Evolutionary conservation across 441 rosid genomes (phyloP).

Genomic region (Pelargonium myrrhifolium): DNA sequence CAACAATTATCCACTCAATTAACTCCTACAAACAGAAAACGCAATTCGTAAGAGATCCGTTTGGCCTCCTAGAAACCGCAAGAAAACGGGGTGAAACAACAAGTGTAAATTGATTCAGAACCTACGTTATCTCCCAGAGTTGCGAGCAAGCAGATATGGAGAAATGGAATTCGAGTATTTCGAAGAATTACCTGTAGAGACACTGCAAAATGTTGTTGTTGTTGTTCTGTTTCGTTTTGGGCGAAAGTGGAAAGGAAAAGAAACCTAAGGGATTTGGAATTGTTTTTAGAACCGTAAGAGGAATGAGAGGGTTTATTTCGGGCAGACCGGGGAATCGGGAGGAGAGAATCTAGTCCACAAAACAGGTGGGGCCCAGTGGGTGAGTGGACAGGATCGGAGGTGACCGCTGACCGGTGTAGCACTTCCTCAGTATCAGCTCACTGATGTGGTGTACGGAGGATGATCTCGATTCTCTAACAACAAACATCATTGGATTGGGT

Average conservation of each 20-base stretch:
- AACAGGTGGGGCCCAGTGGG: neutral
- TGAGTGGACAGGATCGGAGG: constrained; percentile 13
- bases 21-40: neutral
- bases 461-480: too few species aligned
- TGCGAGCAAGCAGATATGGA: too few species aligned
- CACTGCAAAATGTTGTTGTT: neutral
- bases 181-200: neutral
- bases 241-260: neutral
- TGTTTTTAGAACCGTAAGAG: constrained; percentile 11
- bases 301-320: neutral
- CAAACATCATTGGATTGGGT: too few species aligned
- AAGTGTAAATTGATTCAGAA: neutral
- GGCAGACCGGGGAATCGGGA: neutral
- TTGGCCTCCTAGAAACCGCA: neutral
- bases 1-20: constrained; percentile 6
- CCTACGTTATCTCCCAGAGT: too few species aligned
- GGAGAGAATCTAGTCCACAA: constrained; percentile 9
- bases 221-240: neutral
- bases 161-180: neutral
- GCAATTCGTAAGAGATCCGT: neutral
- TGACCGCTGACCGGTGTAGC: constrained; percentile 11
- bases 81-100: neutral
- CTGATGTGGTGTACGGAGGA: too few species aligned
- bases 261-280: neutral
- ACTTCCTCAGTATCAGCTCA: too few species aligned